Base-by-base conservation (phyloP, 2,329 filamentous ascomycete genomes). In the Penicillium sp. region DNA sequence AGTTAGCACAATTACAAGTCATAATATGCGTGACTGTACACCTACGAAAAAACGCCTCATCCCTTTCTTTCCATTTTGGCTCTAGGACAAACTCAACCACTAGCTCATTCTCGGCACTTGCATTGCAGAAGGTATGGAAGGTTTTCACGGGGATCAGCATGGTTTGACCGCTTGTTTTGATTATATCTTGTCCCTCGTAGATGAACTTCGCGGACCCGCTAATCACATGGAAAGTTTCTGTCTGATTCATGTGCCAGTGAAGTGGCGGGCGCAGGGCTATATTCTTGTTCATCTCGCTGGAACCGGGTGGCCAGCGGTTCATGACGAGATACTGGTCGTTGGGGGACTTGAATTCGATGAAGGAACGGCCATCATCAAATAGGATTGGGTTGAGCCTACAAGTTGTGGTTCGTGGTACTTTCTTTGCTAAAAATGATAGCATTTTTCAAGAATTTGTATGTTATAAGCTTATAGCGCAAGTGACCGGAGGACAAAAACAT, bases 1-100 rank as follows among this genome's bases (percentile, higher is more conserved):
- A 4, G 23, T 42, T 14, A 42, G 37, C 8, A 27, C 6, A 11
- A 13, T n/a, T 19, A 7, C n/a, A 3, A 19, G 35, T 11, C 9
- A 7, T 1, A 8, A 8, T 7, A 6, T 8, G n/a, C 16, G 3
- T n/a, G 16, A 39, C 27, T 23, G 10, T 10, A n/a, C 3, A 47
- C 51, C n/a, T 52, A 60, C 54, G 47, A 19, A 60, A 60, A 21
- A 60, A 60, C 3, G 50, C 47, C 37, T 60, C 58, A 39, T 60
- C 58, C 29, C 37, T 31, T 19, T 48, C 42, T 27, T 44, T 39
- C 43, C 33, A 59, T 21, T 43, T 33, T 19, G 58, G 58, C 14
- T 60, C 51, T 8, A 60, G 25, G 6, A 52, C 54, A 29, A 60
- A 57, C 21, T 60, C 58, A 27, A 60, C 26, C 27, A 52, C 44